Conservation (phyloP, 495 filamentous ascomycete species). For the Saxispiralis lemnorum region DNA sequence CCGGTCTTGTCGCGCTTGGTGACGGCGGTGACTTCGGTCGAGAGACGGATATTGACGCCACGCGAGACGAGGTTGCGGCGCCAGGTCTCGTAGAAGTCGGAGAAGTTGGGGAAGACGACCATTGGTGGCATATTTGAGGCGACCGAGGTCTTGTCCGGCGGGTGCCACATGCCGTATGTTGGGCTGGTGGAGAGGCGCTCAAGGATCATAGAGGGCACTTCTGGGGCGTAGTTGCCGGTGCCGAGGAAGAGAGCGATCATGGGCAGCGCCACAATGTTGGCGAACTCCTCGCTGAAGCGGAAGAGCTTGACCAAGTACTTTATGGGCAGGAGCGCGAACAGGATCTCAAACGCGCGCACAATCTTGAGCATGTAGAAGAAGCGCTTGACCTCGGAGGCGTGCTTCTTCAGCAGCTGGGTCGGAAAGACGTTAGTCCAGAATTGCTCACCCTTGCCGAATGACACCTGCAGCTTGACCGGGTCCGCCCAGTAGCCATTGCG, state of each 20-base stretch:
- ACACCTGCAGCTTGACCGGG: conserved; percentile 58
- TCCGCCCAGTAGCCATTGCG: conserved; percentile 49
- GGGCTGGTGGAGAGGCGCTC: conserved; percentile 58
- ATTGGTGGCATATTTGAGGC: conserved; percentile 58
- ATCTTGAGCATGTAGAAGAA: conserved; percentile 47
- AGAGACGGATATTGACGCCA: conserved; percentile 47
- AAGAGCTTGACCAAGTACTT: conserved; percentile 51
- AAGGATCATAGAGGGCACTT: conserved; percentile 56
- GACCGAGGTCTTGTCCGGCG: conserved; percentile 40
- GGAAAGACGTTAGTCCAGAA: conserved; percentile 80
- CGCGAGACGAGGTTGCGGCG: conserved; percentile 37
- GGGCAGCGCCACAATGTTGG: conserved; percentile 52
- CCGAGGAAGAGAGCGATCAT: conserved; percentile 67
- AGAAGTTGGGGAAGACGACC: conserved; percentile 64
- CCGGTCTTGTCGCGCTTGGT: conserved; percentile 38
- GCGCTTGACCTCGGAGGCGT: conserved; percentile 46
- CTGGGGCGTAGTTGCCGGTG: conserved; percentile 50
- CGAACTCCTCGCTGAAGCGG: conserved; percentile 56
- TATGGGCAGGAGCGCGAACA: conserved; percentile 60
- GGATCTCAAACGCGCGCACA: conserved; percentile 49
- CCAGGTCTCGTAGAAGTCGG: conserved; percentile 57
- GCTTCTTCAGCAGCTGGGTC: conserved; percentile 43
- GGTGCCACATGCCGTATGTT: conserved; percentile 66
- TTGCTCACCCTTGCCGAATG: conserved; percentile 57
- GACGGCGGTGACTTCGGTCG: conserved; percentile 42